These are phyloP conservation scores for Limnomonas spitsbergensis DNA, from an alignment of 139 green algal species.

Conservation along the genomic window DNA sequence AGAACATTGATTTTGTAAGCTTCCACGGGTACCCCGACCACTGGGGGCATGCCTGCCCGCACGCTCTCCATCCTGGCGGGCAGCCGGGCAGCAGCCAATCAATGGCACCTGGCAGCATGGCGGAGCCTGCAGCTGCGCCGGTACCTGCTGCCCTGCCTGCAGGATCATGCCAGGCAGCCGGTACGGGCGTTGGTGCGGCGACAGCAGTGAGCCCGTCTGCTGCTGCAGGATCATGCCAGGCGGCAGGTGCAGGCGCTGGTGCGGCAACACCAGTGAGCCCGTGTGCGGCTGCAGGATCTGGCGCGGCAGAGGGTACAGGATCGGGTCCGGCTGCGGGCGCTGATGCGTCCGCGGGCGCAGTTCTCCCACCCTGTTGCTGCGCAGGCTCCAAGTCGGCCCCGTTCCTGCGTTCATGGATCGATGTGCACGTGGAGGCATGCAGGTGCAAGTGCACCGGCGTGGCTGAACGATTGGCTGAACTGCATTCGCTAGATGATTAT, in stretches of 20 bases:
- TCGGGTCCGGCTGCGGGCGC: too few relatives aligned
- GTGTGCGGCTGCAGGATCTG: background rate
- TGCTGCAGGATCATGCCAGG: background rate
- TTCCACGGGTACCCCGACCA: constrained; percentile 71
- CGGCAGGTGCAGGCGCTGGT: too few relatives aligned
- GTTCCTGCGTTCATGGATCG: too few relatives aligned
- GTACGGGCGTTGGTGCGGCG: background rate
- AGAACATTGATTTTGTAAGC: constrained; percentile 61
- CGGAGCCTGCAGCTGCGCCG: background rate
- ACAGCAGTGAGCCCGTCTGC: background rate
- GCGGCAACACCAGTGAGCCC: background rate
- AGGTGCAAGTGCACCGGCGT: too few relatives aligned
- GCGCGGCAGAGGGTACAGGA: background rate
- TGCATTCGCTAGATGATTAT: too few relatives aligned
- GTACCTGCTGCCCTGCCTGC: background rate
- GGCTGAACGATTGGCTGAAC: too few relatives aligned
- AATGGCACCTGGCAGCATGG: background rate
- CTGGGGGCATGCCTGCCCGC: constrained; percentile 33
- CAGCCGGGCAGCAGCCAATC: background rate
- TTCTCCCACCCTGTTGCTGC: too few relatives aligned
- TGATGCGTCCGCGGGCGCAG: background rate
- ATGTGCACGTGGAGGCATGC: too few relatives aligned
- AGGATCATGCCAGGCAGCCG: background rate
- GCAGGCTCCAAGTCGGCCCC: too few relatives aligned
- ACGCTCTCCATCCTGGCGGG: background rate